Percentiles rank a stretch among this genome's conserved stretches.
These are phyloP conservation scores for Nicotiana paniculata DNA, from an alignment of 257 asterid species.

Conservation along the genomic window DNA sequence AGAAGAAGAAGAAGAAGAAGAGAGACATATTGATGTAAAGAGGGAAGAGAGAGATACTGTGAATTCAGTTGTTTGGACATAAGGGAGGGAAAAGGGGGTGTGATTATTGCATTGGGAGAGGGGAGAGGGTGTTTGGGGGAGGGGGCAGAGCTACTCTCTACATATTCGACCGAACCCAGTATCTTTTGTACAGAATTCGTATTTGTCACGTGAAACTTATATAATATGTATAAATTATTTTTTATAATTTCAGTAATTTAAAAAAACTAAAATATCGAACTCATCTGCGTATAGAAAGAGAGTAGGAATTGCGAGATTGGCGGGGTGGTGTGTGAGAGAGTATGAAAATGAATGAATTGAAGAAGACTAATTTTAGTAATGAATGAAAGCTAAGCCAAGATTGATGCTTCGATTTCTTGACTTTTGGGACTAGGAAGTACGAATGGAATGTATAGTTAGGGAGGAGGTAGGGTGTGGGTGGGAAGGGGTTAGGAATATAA, in stretches of 20 bases:
- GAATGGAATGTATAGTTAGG: background rate
- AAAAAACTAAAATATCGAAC: no score
- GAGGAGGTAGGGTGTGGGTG: background rate
- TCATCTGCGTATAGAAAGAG: no score
- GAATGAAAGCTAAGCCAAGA: background rate
- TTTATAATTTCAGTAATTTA: no score
- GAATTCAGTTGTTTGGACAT: slow-evolving; percentile 19
- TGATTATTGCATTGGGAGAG: background rate
- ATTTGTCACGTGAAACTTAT: no score
- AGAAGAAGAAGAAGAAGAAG: slow-evolving; percentile 7
- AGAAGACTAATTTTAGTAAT: background rate
- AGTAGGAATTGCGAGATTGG: background rate
- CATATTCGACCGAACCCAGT: no score
- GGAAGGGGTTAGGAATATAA: no score
- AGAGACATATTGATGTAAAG: slow-evolving; percentile 21
- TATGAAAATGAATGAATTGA: background rate
- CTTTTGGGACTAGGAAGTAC: background rate
- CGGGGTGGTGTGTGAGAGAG: background rate
- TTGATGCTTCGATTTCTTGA: slow-evolving; percentile 4
- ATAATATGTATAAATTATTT: no score
- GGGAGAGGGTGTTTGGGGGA: no score
- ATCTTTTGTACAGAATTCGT: no score
- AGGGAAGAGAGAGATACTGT: background rate
- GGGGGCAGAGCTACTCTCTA: no score
- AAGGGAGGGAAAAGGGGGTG: background rate